phyloP scores from a whole-genome alignment of 2,329 filamentous ascomycete species.

The Colletotrichum endophyticum region DNA sequence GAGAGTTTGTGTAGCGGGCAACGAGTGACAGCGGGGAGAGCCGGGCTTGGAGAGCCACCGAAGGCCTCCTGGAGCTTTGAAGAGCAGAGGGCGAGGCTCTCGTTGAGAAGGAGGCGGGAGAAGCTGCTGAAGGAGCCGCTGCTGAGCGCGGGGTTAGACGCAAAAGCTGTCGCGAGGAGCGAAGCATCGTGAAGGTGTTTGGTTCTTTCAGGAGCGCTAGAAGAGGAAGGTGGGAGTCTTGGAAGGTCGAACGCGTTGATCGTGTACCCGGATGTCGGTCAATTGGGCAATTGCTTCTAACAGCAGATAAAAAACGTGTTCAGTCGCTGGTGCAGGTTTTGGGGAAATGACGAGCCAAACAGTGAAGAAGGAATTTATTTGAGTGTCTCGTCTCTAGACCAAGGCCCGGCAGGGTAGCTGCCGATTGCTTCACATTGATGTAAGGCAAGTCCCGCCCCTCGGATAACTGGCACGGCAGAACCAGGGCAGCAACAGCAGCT shows the following conservation, averaged over 20 bases:
- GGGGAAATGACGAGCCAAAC: background rate
- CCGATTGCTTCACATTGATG: constrained; percentile 11
- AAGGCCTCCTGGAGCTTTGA: constrained; percentile 15
- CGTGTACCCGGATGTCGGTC: background rate
- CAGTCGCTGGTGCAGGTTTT: background rate
- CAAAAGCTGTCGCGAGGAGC: constrained; percentile 28
- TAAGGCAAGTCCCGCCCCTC: background rate
- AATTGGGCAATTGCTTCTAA: background rate
- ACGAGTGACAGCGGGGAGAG: background rate
- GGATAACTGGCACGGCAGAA: background rate
- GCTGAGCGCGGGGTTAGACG: constrained; percentile 23
- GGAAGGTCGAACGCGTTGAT: background rate
- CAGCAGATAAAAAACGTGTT: background rate
- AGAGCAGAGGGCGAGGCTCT: background rate
- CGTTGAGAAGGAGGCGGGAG: background rate
- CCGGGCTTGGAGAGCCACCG: background rate
- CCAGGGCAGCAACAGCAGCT: background rate
- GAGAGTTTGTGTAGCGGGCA: constrained; percentile 28
- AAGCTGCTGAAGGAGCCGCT: background rate
- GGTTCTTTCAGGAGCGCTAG: background rate
- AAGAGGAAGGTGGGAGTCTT: background rate
- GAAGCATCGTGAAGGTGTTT: constrained; percentile 29
- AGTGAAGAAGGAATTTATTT: background rate
- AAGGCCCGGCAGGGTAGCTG: background rate
- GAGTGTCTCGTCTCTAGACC: background rate